phyloP scores from a whole-genome alignment of 257 asterid species.

The Craterostigma plantagineum region DNA sequence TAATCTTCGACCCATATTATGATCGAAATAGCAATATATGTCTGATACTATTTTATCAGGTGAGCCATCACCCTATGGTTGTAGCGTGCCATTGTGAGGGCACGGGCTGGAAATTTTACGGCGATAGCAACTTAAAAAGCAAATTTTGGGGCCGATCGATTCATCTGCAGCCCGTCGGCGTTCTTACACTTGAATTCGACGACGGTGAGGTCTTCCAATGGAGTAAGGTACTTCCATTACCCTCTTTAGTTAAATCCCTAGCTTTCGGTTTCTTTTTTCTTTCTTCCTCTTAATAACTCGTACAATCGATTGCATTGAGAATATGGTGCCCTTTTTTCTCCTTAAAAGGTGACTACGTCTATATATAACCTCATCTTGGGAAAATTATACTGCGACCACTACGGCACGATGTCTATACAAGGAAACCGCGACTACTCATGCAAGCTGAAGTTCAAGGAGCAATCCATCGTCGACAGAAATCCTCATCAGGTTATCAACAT shows the following conservation, averaged over 20 bases:
- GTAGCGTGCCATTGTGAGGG: constrained; percentile 99
- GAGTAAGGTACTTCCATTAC: constrained; percentile 55
- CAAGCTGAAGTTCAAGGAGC: constrained; percentile 94
- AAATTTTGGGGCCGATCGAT: constrained; percentile 99
- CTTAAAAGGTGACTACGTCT: constrained; percentile 77
- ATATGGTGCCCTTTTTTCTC: not conserved
- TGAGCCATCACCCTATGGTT: constrained; percentile 94
- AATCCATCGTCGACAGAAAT: constrained; percentile 84
- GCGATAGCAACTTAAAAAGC: constrained; percentile 90
- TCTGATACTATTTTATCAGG: constrained; percentile 25
- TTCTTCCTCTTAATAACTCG: not conserved
- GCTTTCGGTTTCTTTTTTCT: not conserved
- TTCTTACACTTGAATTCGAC: constrained; percentile 75
- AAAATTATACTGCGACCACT: constrained; percentile 83
- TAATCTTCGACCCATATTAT: too few relatives aligned
- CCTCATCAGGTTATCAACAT: constrained; percentile 99
- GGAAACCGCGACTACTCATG: constrained; percentile 69
- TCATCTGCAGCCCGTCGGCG: constrained; percentile 89
- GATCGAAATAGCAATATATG: not conserved
- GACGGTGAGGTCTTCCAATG: constrained; percentile 93
- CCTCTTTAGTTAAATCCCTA: not conserved
- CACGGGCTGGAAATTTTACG: constrained; percentile 85
- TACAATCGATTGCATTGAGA: not conserved
- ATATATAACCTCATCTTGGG: constrained; percentile 97
- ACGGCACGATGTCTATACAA: constrained; percentile 87